Evolutionary conservation across 371 early-diverging fungal species (phyloP).

Genomic region (Mucor racemosus): DNA sequence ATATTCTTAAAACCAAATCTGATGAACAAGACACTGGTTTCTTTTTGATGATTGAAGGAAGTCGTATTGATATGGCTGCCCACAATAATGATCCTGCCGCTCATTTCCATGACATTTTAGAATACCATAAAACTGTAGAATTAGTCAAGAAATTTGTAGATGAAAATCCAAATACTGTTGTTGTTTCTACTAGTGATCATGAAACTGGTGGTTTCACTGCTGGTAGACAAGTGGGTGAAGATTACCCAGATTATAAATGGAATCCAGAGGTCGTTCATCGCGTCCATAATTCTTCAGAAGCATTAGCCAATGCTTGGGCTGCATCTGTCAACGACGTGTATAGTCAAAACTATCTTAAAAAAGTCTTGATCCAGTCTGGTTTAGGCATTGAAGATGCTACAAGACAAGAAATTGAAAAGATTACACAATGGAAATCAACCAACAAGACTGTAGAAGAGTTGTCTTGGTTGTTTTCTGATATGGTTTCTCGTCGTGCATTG

Average conservation of each 20-base stretch:
- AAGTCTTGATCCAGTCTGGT: constrained; percentile 57
- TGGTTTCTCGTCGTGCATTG: constrained; percentile 75
- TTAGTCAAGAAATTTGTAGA: constrained; percentile 78
- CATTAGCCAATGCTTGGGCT: constrained; percentile 45
- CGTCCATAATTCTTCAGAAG: constrained; percentile 72
- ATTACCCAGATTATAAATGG: constrained; percentile 89
- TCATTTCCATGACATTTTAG: constrained; percentile 89
- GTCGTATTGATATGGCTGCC: constrained; percentile 87
- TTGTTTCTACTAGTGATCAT: constrained; percentile 91
- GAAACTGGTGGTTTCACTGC: constrained; percentile 94
- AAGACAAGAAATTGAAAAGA: constrained; percentile 56
- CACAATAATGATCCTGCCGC: constrained; percentile 88
- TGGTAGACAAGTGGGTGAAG: constrained; percentile 67
- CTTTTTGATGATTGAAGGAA: constrained; percentile 96
- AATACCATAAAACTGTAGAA: constrained; percentile 79
- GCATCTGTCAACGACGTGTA: not conserved
- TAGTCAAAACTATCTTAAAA: constrained; percentile 30
- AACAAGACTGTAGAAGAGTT: constrained; percentile 32
- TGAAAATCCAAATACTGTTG: constrained; percentile 75
- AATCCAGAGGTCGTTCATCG: constrained; percentile 73
- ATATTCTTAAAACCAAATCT: constrained; percentile 52
- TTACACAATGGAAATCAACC: constrained; percentile 36
- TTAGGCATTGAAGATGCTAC: constrained; percentile 76
- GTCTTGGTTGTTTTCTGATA: constrained; percentile 63
- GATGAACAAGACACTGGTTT: constrained; percentile 63